Conservation (phyloP, 805 yeast species). For the Myxozyma neotropica region DNA sequence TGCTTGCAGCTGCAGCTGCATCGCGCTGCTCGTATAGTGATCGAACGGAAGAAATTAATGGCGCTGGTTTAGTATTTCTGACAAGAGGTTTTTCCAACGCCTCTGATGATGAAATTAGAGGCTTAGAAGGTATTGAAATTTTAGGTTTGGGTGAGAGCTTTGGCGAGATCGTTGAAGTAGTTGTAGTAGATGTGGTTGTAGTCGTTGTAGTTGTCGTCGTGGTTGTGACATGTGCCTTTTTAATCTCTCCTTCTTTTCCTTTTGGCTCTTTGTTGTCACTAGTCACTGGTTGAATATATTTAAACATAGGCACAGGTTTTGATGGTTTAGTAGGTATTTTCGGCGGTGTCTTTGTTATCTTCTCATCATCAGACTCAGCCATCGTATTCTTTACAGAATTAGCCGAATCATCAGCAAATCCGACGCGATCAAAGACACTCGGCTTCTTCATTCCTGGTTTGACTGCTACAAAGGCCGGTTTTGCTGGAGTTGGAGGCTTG, state of each 20-base stretch:
- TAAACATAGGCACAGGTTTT: not conserved
- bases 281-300: too few relatives aligned
- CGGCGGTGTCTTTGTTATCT: not conserved
- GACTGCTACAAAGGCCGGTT: slow-evolving; percentile 1
- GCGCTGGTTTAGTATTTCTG: not conserved
- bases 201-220: too few relatives aligned
- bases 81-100: not conserved
- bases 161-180: not conserved
- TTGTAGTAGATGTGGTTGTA: too few relatives aligned
- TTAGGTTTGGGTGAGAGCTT: not conserved
- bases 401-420: not conserved
- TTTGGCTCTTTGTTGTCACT: too few relatives aligned
- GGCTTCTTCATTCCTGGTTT: not conserved
- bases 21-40: slow-evolving; percentile 1
- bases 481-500: not conserved
- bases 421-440: not conserved
- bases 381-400: not conserved
- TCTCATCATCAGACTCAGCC: too few relatives aligned
- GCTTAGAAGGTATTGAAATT: not conserved
- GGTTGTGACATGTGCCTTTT: too few relatives aligned
- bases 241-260: too few relatives aligned
- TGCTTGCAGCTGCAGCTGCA: too few relatives aligned
- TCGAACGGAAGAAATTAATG: not conserved
- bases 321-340: not conserved
- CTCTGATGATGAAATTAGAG: not conserved